Percentiles rank a stretch among this genome's conserved stretches.
Evolutionary conservation across 768 basidiomycete species (phyloP).

Genomic region (Auricularia sp.): DNA sequence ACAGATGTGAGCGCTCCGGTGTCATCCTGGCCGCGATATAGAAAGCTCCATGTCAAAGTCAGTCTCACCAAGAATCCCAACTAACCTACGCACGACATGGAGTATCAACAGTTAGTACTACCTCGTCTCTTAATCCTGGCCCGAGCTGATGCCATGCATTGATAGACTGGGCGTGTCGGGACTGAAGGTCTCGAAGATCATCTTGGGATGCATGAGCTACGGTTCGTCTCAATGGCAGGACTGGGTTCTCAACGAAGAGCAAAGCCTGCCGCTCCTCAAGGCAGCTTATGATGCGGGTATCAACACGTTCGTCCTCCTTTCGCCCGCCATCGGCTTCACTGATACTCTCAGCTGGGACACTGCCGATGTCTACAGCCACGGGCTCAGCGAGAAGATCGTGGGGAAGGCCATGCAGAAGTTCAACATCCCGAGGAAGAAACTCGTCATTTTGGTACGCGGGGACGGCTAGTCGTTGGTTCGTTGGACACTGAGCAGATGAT

Average conservation of each 20-base stretch:
- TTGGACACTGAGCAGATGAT: neutral
- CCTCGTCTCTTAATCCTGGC: too few species aligned
- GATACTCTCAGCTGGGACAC: neutral
- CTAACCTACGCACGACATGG: too few species aligned
- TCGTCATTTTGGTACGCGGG: constrained; percentile 16
- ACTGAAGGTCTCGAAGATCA: constrained; percentile 53
- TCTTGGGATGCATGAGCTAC: constrained; percentile 55
- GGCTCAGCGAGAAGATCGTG: constrained; percentile 40
- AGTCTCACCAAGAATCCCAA: too few species aligned
- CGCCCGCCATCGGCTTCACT: neutral
- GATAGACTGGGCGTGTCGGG: constrained; percentile 43
- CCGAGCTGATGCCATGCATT: too few species aligned
- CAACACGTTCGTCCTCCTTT: neutral
- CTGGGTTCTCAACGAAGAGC: constrained; percentile 42
- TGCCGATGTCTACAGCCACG: neutral
- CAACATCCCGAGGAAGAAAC: constrained; percentile 22
- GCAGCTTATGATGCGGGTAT: constrained; percentile 26
- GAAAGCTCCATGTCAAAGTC: too few species aligned
- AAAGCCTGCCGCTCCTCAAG: constrained; percentile 36
- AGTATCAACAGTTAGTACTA: too few species aligned
- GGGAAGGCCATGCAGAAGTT: constrained; percentile 61
- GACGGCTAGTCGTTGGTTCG: neutral
- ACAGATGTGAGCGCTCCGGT: too few species aligned
- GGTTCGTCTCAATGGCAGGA: constrained; percentile 41
- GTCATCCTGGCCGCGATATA: too few species aligned